Percentiles rank a stretch among this genome's conserved stretches.
Evolutionary conservation across 371 early-diverging fungal species (phyloP).

Genomic region (Phascolomyces articulosus): DNA sequence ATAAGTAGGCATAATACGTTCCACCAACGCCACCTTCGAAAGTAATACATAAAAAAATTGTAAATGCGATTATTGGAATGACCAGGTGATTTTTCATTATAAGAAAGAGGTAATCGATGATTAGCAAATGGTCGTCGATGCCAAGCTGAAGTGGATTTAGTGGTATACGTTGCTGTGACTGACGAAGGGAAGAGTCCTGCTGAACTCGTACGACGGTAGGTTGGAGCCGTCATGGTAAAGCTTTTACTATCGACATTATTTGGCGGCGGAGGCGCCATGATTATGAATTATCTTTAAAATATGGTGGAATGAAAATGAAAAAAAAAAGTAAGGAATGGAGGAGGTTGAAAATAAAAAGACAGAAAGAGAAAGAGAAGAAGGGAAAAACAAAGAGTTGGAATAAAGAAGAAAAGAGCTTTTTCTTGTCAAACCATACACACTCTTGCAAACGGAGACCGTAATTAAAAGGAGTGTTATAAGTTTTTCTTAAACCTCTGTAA

Average conservation of each 20-base stretch:
- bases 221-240: not conserved
- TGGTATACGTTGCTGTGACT: conserved; percentile 8
- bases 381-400: not conserved
- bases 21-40: conserved; percentile 62
- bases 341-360: not conserved
- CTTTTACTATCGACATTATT: conserved; percentile 15
- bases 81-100: conserved; percentile 1
- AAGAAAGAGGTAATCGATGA: conserved; percentile 7
- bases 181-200: not conserved
- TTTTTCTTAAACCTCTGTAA: too few relatives aligned
- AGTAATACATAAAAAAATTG: conserved; percentile 15
- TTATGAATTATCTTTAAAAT: not conserved
- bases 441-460: not conserved
- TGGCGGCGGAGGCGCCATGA: conserved; percentile 22
- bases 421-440: not conserved
- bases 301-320: not conserved
- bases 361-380: not conserved
- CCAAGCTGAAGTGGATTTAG: not conserved
- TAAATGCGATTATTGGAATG: not conserved
- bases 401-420: not conserved
- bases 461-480: too few relatives aligned
- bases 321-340: not conserved
- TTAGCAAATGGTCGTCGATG: conserved; percentile 1
- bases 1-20: conserved; percentile 40
- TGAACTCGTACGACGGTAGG: conserved; percentile 1